Evolutionary conservation across 345 rosid species (phyloP).

Genomic region (Eucalyptus microcorys): DNA sequence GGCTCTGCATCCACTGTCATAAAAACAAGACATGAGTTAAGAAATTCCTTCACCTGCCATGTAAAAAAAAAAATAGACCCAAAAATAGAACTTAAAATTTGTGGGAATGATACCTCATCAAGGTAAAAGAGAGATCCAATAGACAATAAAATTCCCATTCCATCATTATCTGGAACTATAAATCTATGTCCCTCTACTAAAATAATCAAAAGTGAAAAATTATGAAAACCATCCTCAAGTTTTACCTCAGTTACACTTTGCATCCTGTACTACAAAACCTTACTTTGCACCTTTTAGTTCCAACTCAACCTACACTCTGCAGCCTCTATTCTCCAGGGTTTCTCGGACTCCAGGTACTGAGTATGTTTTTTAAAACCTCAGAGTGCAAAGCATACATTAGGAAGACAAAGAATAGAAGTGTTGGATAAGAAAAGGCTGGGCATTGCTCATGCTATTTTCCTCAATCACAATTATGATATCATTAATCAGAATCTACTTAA

Average conservation of each 20-base stretch:
- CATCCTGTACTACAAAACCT: background rate
- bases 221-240: background rate
- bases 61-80: background rate
- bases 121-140: background rate
- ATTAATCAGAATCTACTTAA: background rate
- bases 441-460: background rate
- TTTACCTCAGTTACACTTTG: background rate
- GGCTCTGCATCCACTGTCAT: conserved; percentile 39
- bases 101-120: background rate
- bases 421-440: background rate
- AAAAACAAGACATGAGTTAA: background rate
- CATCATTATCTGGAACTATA: background rate
- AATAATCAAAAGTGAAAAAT: background rate
- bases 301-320: background rate
- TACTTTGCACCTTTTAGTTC: background rate
- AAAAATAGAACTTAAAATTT: background rate
- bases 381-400: background rate
- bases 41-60: background rate
- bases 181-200: background rate
- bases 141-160: background rate
- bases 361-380: background rate
- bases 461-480: background rate
- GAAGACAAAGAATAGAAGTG: background rate
- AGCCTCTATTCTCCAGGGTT: background rate
- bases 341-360: background rate